These are phyloP conservation scores for Suillus subalutaceus DNA, from an alignment of 768 basidiomycete genomes.

Conservation along the genomic window DNA sequence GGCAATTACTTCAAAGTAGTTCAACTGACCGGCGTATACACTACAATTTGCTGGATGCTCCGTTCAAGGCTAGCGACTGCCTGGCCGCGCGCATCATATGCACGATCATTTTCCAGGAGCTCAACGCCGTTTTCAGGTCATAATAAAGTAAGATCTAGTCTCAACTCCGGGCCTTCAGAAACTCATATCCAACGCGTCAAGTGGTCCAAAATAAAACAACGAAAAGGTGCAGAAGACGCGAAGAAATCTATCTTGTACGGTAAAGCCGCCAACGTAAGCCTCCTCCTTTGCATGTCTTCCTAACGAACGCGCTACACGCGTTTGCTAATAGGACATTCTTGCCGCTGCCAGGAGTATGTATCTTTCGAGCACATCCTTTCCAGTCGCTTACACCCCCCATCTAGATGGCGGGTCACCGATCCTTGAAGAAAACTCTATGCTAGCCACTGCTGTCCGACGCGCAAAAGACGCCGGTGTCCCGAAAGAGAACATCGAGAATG, in stretches of 20 bases:
- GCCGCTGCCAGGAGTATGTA: constrained; percentile 60
- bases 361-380: neutral
- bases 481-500: constrained; percentile 68
- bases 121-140: constrained; percentile 38
- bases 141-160: constrained; percentile 37
- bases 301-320: constrained; percentile 10
- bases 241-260: constrained; percentile 61
- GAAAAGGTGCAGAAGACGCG: constrained; percentile 65
- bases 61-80: neutral
- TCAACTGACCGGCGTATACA: neutral
- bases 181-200: constrained; percentile 27
- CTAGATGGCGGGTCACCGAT: constrained; percentile 60
- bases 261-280: constrained; percentile 55
- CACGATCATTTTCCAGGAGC: constrained; percentile 22
- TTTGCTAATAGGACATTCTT: constrained; percentile 54
- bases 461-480: constrained; percentile 63
- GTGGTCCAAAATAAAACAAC: constrained; percentile 81
- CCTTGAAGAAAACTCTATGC: constrained; percentile 53
- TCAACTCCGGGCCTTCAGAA: neutral
- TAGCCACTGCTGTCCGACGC: constrained; percentile 57
- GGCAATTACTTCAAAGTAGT: too few species aligned
- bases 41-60: constrained; percentile 2
- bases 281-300: neutral
- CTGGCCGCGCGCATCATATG: neutral
- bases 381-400: constrained; percentile 5